Percentiles rank a stretch among this genome's conserved stretches.
phyloP scores from a whole-genome alignment of 2,329 filamentous ascomycete species.

The Calonectria hongkongensis region DNA sequence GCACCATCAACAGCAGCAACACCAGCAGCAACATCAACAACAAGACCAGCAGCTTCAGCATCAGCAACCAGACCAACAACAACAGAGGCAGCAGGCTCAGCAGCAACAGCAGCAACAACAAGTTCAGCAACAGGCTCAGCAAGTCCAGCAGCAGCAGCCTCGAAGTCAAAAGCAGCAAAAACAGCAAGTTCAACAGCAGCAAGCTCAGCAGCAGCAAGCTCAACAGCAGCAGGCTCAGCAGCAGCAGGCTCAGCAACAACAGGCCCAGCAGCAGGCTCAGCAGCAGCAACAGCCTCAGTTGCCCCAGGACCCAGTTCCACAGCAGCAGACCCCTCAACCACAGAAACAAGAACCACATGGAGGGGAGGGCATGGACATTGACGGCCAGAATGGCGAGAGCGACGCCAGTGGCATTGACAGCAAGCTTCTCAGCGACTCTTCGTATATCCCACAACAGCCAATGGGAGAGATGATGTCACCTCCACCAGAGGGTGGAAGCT shows the following conservation, averaged over 20 bases:
- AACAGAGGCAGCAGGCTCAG: slow-evolving; percentile 34
- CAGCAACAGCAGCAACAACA: slow-evolving; percentile 21
- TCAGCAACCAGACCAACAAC: not conserved
- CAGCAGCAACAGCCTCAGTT: slow-evolving; percentile 52
- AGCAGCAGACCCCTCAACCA: slow-evolving; percentile 58
- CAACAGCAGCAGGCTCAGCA: slow-evolving; percentile 58
- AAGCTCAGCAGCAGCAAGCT: slow-evolving; percentile 54
- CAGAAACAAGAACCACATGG: slow-evolving; percentile 65
- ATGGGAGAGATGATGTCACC: slow-evolving; percentile 77
- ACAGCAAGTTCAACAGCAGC: slow-evolving; percentile 55
- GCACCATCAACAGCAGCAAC: slow-evolving; percentile 30
- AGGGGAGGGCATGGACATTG: slow-evolving; percentile 72
- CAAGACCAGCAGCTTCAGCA: slow-evolving; percentile 47
- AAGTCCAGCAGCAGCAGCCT: slow-evolving; percentile 48
- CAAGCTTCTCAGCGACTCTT: slow-evolving; percentile 69
- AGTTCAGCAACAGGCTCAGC: slow-evolving; percentile 27
- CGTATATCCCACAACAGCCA: slow-evolving; percentile 72
- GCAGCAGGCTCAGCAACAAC: slow-evolving; percentile 57
- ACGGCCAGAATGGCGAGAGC: slow-evolving; percentile 69
- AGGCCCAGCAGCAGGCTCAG: slow-evolving; percentile 52
- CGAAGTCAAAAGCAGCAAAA: slow-evolving; percentile 54
- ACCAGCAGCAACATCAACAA: slow-evolving; percentile 48
- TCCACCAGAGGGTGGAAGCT: slow-evolving; percentile 79
- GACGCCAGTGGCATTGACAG: slow-evolving; percentile 66
- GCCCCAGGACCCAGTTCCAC: slow-evolving; percentile 52